Evolutionary conservation across 176 grass and related monocot genomes (phyloP).

Genomic region (Musa beccarii): DNA sequence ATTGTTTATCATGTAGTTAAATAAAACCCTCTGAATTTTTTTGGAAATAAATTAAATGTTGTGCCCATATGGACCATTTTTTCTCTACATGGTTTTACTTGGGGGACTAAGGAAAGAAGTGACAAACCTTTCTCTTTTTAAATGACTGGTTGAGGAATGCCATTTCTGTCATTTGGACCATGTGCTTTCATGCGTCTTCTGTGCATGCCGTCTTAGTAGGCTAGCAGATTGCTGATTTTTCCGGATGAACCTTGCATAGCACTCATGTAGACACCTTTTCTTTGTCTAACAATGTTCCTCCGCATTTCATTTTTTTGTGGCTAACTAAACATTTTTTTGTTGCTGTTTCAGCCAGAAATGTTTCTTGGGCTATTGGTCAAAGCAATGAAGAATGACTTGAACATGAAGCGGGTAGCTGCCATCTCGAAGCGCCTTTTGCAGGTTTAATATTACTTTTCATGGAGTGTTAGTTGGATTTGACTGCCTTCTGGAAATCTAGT

Average conservation of each 20-base stretch:
- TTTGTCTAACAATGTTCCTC: not conserved
- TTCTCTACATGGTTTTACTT: too few relatives aligned
- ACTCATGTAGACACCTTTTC: too few relatives aligned
- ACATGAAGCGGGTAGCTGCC: constrained; percentile 81
- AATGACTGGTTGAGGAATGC: too few relatives aligned
- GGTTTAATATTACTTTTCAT: constrained; percentile 23
- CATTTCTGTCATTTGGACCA: too few relatives aligned
- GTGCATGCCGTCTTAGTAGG: too few relatives aligned
- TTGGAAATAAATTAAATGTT: too few relatives aligned
- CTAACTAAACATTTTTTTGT: constrained; percentile 23
- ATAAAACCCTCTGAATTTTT: not conserved
- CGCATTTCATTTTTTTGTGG: constrained; percentile 2
- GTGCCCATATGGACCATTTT: too few relatives aligned
- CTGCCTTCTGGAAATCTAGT: not conserved
- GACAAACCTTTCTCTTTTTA: too few relatives aligned
- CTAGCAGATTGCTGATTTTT: too few relatives aligned
- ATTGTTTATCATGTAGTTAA: not conserved
- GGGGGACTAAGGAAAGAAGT: too few relatives aligned
- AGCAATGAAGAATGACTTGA: constrained; percentile 96
- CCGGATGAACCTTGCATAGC: too few relatives aligned
- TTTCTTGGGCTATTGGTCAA: constrained; percentile 89
- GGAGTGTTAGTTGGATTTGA: not conserved
- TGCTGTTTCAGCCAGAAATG: constrained; percentile 71
- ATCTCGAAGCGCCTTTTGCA: constrained; percentile 85
- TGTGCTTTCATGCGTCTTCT: too few relatives aligned